These are phyloP conservation scores for Macrolepiota albuminosa DNA, from an alignment of 768 basidiomycete species.

Conservation along the genomic window DNA sequence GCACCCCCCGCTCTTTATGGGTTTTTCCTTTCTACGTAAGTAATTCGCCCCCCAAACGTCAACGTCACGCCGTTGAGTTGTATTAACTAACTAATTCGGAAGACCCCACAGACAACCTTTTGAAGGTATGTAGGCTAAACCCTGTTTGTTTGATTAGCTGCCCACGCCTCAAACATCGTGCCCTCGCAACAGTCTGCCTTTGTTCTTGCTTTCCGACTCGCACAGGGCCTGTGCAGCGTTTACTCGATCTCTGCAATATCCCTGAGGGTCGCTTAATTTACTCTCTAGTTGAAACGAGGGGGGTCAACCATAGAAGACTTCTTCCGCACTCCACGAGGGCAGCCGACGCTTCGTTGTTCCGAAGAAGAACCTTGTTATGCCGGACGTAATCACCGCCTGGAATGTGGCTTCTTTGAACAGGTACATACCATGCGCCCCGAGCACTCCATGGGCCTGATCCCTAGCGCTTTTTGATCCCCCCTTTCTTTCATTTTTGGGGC, in stretches of 20 bases:
- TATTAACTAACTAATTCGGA: not conserved
- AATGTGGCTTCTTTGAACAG: conserved; percentile 24
- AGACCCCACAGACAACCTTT: not conserved
- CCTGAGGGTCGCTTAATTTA: not conserved
- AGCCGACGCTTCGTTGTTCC: not conserved
- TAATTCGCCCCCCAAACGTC: not conserved
- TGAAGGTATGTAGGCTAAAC: not conserved
- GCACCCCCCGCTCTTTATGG: not conserved
- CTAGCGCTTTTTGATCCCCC: conserved; percentile 16
- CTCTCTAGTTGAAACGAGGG: not conserved
- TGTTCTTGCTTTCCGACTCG: not conserved
- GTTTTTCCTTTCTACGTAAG: not conserved
- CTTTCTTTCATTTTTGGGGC: conserved; percentile 10
- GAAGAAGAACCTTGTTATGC: not conserved
- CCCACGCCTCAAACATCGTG: not conserved
- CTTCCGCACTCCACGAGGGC: conserved; percentile 4
- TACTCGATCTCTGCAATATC: too few relatives aligned
- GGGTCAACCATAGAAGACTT: not conserved
- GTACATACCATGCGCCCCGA: conserved; percentile 21
- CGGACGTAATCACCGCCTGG: conserved; percentile 14
- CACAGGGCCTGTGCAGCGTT: not conserved
- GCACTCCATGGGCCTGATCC: conserved; percentile 23
- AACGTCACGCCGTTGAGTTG: not conserved
- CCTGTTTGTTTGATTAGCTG: too few relatives aligned
- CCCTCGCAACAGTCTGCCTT: not conserved